These are phyloP conservation scores for Calendula officinalis DNA, from an alignment of 129 eudicot genomes.

Conservation along the genomic window DNA sequence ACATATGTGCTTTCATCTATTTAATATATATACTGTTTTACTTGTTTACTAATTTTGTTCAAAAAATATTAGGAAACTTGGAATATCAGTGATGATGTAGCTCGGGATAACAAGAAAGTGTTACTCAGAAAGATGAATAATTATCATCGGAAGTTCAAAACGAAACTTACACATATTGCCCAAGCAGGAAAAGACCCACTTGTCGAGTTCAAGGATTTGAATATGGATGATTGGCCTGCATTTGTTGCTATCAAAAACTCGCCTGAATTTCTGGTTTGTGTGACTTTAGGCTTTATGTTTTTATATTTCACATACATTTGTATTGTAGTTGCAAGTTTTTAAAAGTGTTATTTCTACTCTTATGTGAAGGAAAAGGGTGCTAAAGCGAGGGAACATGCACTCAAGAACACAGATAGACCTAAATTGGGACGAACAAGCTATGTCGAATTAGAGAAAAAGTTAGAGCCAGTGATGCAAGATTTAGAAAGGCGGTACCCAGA, in stretches of 20 bases:
- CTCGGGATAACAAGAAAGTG: background rate
- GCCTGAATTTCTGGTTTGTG: background rate
- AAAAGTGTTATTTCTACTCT: background rate
- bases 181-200: background rate
- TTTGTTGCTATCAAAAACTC: background rate
- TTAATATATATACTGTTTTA: too few species aligned
- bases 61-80: background rate
- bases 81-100: background rate
- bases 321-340: background rate
- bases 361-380: too few species aligned
- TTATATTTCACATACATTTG: background rate
- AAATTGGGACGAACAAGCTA: background rate
- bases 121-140: background rate
- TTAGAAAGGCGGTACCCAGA: background rate
- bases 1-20: too few species aligned
- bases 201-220: background rate
- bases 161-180: background rate
- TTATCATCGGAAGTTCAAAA: background rate
- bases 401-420: background rate
- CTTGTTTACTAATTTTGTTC: too few species aligned
- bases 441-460: background rate
- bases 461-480: background rate
- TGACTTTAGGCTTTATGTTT: background rate
- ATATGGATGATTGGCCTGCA: background rate
- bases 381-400: background rate